Base-by-base conservation (phyloP, 2,329 filamentous ascomycete species). In the Colletotrichum nymphaeae region DNA sequence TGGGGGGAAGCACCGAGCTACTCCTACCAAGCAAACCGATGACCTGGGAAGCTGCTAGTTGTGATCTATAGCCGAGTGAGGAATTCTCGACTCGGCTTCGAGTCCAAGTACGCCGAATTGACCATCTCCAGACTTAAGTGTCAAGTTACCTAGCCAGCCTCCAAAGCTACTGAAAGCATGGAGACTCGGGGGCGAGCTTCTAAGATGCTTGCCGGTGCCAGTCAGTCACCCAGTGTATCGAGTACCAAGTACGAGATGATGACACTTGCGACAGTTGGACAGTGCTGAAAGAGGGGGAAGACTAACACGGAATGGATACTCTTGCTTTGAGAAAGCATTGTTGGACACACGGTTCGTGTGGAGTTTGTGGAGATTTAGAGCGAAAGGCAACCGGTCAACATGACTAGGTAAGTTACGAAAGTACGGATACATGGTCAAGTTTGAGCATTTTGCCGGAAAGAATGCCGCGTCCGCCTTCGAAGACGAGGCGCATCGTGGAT, bases 11-110 rank as follows among this genome's bases (percentile, higher is more conserved):
- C 22, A 19, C 32, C 32, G 11, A 32, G 32, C 11, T 32, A n/a
- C 37, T 30, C 30, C 35, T 42, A 42, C 12, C 35, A 42, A 7
- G 35, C 14, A 14, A 9, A 19, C 35, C 37, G 35, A 30, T 37
- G 49, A 32, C 32, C 32, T 32, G 32, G 32, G 32, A 68, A 35
- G 16, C 63, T 28, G n/a, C 14, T 59, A 24, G 16, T 55, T 28
- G 30, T 14, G 8, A 28, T 68, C n/a, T 12, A 65, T 69, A 53
- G 24, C 42, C 24, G 37, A 42, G 52, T 28, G 19, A n/a, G 59
- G 59, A 62, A 69, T 58, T 53, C 52, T 14, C 32, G 64, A 37
- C 19, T 46, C 67, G 35, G 55, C 16, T 70, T 9, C n/a, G 53
- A 57, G 32, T 55, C 52, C 42, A 53, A 46, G 68, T 35, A 67